These are phyloP conservation scores for Berberis vulgaris DNA, from an alignment of 164 flowering plant species.

Conservation along the genomic window DNA sequence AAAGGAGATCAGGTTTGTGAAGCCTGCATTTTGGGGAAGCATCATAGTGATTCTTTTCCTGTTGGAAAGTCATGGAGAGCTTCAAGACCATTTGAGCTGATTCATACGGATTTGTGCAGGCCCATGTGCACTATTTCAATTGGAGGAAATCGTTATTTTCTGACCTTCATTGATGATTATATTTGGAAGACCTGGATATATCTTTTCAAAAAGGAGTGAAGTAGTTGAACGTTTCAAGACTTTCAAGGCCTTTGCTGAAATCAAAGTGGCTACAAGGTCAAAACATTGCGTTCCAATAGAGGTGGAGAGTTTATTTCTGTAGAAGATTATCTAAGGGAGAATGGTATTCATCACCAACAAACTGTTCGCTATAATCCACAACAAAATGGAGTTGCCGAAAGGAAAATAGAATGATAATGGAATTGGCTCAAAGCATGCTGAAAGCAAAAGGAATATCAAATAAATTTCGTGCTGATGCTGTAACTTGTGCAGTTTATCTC, in stretches of 20 bases:
- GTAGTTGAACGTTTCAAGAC: background rate
- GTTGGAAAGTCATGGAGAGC: conserved; percentile 7
- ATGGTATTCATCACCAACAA: conserved; percentile 1
- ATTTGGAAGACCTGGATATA: conserved; percentile 3
- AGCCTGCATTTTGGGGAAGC: background rate
- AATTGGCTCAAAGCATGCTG: conserved; percentile 4
- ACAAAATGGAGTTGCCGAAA: conserved; percentile 4
- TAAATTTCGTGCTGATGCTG: too few relatives aligned
- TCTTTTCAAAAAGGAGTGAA: conserved; percentile 6
- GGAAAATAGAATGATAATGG: conserved; percentile 4
- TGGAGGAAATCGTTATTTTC: conserved; percentile 6
- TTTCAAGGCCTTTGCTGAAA: background rate
- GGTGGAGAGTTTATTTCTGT: conserved; percentile 4
- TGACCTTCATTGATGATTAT: conserved; percentile 3
- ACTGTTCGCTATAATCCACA: background rate
- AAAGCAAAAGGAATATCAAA: too few relatives aligned
- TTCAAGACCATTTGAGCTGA: background rate
- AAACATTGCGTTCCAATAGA: background rate
- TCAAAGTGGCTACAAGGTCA: background rate
- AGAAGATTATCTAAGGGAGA: background rate
- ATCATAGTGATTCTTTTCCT: conserved; percentile 1
- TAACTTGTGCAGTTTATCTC: too few relatives aligned
- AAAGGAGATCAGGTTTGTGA: background rate
- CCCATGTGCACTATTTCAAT: background rate
- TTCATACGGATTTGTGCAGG: conserved; percentile 6